Evolutionary conservation across 805 yeast genomes (phyloP), one percentile per base, ranked within the genome.

Genomic region (Metschnikowia matae): DNA sequence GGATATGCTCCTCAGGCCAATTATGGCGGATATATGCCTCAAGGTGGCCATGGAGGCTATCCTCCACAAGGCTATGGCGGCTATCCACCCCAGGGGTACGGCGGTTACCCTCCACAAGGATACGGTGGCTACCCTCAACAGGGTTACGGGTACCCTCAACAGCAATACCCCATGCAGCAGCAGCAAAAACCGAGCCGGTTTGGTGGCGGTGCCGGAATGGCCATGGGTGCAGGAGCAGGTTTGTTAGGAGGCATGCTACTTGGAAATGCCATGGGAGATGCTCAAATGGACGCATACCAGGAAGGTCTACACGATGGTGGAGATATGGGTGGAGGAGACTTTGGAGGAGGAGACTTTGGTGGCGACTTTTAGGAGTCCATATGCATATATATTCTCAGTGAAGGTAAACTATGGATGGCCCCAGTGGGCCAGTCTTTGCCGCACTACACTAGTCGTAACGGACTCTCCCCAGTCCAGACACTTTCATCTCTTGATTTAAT

Each of bases 191-290:
- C 68, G 65, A 43, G 66, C 42, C 59, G 78, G 50, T 55, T 74
- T 42, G 82, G 80, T 11, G 58, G 64, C 14, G 62, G 67, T 4
- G 48, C 54, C 6, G 69, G 74, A 44, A 77, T 82, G 69, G 74
- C 73, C 29, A 51, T 73, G 65, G 78, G 77, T 52, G 68, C 69
- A 2, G 76, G 75, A 15, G 78, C 74, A 48, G 89, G 89, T 65
- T 63, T 83, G 48, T 59, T 83, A 7, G 88, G 87, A 50, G 88
- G 87, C 41, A 66, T 78, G 66, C 57, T 82, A 55, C 59, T 82
- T 40, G 78, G 77, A 7, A 69, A 74, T 35, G 77, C 78, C 41
- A 56, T 81, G 52, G 63, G 64, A 40, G 63, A 63, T 40, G 62
- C 49, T 14, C 62, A 61, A 15, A 56, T 64, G 39, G 63, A 64